Conservation (phyloP, 805 yeast genomes). For the Wickerhamiella kurtzmanii region DNA sequence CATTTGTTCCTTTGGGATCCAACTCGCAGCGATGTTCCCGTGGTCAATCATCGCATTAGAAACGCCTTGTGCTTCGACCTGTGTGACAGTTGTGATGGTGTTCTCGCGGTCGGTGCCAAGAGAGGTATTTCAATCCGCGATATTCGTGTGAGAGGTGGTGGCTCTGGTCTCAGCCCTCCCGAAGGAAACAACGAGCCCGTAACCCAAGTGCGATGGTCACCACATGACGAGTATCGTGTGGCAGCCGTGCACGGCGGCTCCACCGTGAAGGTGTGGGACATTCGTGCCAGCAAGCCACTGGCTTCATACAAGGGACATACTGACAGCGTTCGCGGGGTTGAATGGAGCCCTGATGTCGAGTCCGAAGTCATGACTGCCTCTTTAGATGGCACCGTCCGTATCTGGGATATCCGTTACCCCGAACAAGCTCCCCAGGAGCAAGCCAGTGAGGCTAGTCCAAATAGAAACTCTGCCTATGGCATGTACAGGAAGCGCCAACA, state of each 20-base stretch:
- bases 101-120: slow-evolving; percentile 44
- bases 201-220: slow-evolving; percentile 48
- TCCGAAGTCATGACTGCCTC: slow-evolving; percentile 46
- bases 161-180: slow-evolving; percentile 35
- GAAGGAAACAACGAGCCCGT: slow-evolving; percentile 26
- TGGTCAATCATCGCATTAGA: slow-evolving; percentile 36
- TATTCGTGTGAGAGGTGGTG: slow-evolving; percentile 36
- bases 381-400: slow-evolving; percentile 51
- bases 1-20: slow-evolving; percentile 68
- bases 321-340: slow-evolving; percentile 40
- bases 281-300: slow-evolving; percentile 42
- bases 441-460: neutral
- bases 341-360: slow-evolving; percentile 39
- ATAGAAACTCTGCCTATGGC: slow-evolving; percentile 14
- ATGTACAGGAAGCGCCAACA: slow-evolving; percentile 20
- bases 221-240: slow-evolving; percentile 41
- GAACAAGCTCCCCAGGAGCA: neutral
- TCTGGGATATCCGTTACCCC: slow-evolving; percentile 39
- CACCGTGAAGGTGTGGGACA: slow-evolving; percentile 59
- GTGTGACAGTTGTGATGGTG: slow-evolving; percentile 34
- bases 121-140: slow-evolving; percentile 69
- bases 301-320: slow-evolving; percentile 43
- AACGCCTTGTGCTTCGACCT: slow-evolving; percentile 41
- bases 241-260: slow-evolving; percentile 48
- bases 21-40: slow-evolving; percentile 45